Evolutionary conservation across 768 basidiomycete species (phyloP), one percentile per base, ranked within the genome.

Genomic region (Coprinopsis marcescibilis): DNA sequence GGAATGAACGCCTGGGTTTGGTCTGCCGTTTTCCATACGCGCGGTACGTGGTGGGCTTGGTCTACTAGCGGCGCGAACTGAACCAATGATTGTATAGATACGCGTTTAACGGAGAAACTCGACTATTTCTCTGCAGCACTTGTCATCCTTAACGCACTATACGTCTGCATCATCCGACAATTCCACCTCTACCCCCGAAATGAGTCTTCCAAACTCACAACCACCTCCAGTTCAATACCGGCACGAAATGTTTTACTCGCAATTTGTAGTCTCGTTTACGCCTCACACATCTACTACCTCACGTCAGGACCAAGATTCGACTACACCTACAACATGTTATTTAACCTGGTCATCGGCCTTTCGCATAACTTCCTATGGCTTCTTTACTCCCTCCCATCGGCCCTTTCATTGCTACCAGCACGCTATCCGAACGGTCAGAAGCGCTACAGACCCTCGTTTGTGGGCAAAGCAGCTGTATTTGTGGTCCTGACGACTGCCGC

Each of bases 41-140:
- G 96, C 78, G 92, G 93, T 89, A 53, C 55, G 81, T 60, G 43
- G 29, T 15, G 30, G 20, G 19, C n/a, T 49, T 19, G 4, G 3
- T 24, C 10, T 45, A 1, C n/a, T 29, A 19, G 29, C 8, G 23
- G 20, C n/a, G 10, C 13, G 35, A 36, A 46, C 33, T 42, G 43
- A 3, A 44, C 25, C 38, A 29, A n/a, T n/a, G n/a, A n/a, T 33
- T 39, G n/a, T 48, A 17, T 54, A 90, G 95, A 98, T 66, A 69
- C 79, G 4, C 80, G 85, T 2, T 60, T 68, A 20, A 98, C 94
- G 2, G 96, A 99, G 64, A 87, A 84, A 53, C 48, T 94, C 59
- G 96, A 98, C 59, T 99, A 99, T 63, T 96, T 97, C 62, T 90
- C 90, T 2, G 96, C 96, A 4, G 92, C 86, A 0, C 65, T 85